Evolutionary conservation across 225 moss, liverwort and hornwort species (phyloP).

Genomic region (Bryum argenteum): DNA sequence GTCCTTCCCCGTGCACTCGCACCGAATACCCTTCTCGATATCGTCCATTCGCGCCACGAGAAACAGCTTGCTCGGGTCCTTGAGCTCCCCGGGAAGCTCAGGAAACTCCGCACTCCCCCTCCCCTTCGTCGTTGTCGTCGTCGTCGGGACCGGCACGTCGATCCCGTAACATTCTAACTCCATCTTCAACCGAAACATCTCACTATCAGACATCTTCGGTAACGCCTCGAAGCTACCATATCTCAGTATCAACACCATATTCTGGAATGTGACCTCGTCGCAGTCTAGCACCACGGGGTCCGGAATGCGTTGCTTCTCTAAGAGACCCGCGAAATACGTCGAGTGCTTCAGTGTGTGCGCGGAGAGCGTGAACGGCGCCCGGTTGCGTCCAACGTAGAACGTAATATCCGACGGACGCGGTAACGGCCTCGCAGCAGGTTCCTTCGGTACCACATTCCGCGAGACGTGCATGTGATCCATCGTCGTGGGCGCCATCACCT

Average conservation of each 20-base stretch:
- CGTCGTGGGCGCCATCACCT: conserved; percentile 38
- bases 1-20: conserved; percentile 52
- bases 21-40: conserved; percentile 52
- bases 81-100: conserved; percentile 61
- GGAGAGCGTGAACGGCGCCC: conserved; percentile 53
- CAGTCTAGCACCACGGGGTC: conserved; percentile 64
- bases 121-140: background rate
- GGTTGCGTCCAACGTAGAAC: conserved; percentile 57
- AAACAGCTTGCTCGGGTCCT: conserved; percentile 56
- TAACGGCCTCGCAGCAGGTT: conserved; percentile 17
- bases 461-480: conserved; percentile 44
- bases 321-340: conserved; percentile 54
- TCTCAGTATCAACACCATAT: conserved; percentile 60
- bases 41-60: conserved; percentile 59
- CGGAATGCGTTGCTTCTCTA: conserved; percentile 57
- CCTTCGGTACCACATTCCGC: conserved; percentile 28
- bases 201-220: conserved; percentile 63
- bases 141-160: conserved; percentile 43
- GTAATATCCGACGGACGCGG: conserved; percentile 56
- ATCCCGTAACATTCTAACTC: conserved; percentile 75
- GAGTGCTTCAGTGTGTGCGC: conserved; percentile 61
- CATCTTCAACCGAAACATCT: conserved; percentile 59
- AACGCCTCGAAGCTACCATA: conserved; percentile 69
- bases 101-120: conserved; percentile 34
- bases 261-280: conserved; percentile 65